Base-by-base conservation (phyloP, 2,329 filamentous ascomycete species). In the Xylariaceae sp. region DNA sequence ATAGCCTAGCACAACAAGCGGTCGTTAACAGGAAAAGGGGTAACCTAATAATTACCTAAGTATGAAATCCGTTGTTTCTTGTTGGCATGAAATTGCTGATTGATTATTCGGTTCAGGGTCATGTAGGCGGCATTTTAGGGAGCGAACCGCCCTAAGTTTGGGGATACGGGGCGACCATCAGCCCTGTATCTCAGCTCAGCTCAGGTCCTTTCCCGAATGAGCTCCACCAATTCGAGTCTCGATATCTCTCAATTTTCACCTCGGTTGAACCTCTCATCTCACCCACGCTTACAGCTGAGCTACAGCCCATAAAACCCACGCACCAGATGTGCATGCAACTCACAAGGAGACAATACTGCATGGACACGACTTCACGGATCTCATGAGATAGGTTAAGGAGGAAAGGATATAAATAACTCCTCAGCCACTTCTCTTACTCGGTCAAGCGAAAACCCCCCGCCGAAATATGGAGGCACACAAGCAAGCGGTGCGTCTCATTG, bases 391-490 rank as follows among this genome's bases (percentile, higher is more conserved):
- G 21, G 16, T n/a, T 12, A 12, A 21, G 41, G 36, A 34, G 34
- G 24, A 40, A 19, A 39, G 28, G 12, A 37, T 11, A 17, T n/a
- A 11, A 36, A 36, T 43, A 14, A 36, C 5, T 12, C 28, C 19
- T 6, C 17, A 34, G 19, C 28, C 12, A 34, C n/a, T n/a, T n/a
- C n/a, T n/a, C n/a, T n/a, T n/a, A n/a, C 14, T 12, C 33, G 40
- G 45, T 19, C 26, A 36, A 34, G 28, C 5, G 8, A 29, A 29
- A n/a, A n/a, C n/a, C n/a, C n/a, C 17, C 16, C 23, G 23, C 17
- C 26, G 23, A 47, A 29, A 24, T n/a, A 82, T 83, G 80, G 80
- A 84, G 53, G 77, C 77, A 60, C 82, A 85, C 73, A 73, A 71
- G 47, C 73, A 78, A 50, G 74, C 79, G 49, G 79, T 85, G 49